phyloP scores from a whole-genome alignment of 768 basidiomycete species.

The Pleurotus tuoliensis region DNA sequence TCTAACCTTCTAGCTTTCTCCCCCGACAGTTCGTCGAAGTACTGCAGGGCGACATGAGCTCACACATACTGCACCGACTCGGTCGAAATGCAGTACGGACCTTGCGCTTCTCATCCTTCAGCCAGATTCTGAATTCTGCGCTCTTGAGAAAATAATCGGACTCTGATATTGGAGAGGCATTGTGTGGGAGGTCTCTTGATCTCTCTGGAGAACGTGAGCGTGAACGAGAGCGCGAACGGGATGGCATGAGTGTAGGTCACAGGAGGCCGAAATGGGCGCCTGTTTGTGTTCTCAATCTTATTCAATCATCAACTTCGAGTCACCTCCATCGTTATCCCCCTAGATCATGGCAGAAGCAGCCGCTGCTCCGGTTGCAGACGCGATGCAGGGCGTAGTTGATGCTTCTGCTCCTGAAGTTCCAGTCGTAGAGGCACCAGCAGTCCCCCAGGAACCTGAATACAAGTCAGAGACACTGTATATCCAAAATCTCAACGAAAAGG shows the following conservation, averaged over 20 bases:
- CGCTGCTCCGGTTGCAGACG: slow-evolving; percentile 20
- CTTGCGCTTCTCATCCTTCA: slow-evolving; percentile 63
- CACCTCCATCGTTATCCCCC: neutral
- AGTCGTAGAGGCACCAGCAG: slow-evolving; percentile 12
- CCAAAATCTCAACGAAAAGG: slow-evolving; percentile 95
- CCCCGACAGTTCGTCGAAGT: slow-evolving; percentile 81
- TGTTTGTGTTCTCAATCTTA: neutral
- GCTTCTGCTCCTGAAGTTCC: slow-evolving; percentile 1
- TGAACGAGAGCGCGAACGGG: neutral
- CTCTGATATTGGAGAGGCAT: slow-evolving; percentile 64
- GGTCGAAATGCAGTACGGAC: slow-evolving; percentile 21
- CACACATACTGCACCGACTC: neutral
- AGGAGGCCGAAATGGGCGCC: neutral
- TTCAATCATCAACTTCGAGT: neutral
- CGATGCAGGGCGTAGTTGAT: slow-evolving; percentile 29
- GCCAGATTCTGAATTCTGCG: slow-evolving; percentile 83
- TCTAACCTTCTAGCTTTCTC: slow-evolving; percentile 75
- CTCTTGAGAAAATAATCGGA: slow-evolving; percentile 89
- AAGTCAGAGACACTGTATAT: slow-evolving; percentile 89
- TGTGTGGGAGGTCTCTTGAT: slow-evolving; percentile 43
- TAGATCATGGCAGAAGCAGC: slow-evolving; percentile 26
- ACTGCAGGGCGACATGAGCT: slow-evolving; percentile 37
- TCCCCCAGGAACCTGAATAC: slow-evolving; percentile 36
- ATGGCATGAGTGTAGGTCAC: neutral
- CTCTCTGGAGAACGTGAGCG: slow-evolving; percentile 45